Percentiles rank a stretch among this genome's conserved stretches.
phyloP scores from a whole-genome alignment of 1,284 basidiomycete genomes.

The Cutaneotrichosporon sp. region DNA sequence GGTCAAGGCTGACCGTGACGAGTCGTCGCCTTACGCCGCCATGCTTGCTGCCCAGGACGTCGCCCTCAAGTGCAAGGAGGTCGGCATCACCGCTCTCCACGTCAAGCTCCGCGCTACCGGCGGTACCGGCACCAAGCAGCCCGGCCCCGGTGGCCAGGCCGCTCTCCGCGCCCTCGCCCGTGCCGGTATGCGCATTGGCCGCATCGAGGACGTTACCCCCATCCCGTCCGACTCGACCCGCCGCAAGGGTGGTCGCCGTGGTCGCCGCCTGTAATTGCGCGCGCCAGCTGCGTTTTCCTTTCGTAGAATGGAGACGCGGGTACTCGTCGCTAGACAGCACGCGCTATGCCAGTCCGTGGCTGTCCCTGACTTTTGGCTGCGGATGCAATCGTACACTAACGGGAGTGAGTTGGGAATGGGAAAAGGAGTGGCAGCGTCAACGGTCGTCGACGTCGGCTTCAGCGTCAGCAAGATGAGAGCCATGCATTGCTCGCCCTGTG shows the following conservation, averaged over 20 bases:
- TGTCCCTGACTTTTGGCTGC: conserved; percentile 17
- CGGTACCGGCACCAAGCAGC: conserved; percentile 98
- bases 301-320: conserved; percentile 16
- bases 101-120: conserved; percentile 94
- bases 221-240: conserved; percentile 96
- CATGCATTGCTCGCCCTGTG: no score
- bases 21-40: conserved; percentile 97
- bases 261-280: conserved; percentile 77
- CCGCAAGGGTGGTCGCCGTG: conserved; percentile 99
- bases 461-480: no score
- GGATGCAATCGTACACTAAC: conserved; percentile 11
- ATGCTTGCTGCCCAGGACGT: conserved; percentile 99
- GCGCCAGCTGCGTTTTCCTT: conserved; percentile 4
- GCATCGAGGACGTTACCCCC: conserved; percentile 94
- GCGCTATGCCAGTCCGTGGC: conserved; percentile 30
- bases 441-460: no score
- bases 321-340: conserved; percentile 28
- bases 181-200: conserved; percentile 96
- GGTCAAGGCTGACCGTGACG: conserved; percentile 99
- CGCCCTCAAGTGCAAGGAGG: conserved; percentile 93
- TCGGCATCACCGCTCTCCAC: conserved; percentile 90
- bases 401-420: neutral
- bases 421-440: no score
- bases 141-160: conserved; percentile 96
- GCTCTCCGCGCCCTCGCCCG: conserved; percentile 98